A percentile compares a stretch with the other conserved stretches of the same genome.
Conservation (phyloP, 2,329 filamentous ascomycete genomes). For the Cercospora sojina region DNA sequence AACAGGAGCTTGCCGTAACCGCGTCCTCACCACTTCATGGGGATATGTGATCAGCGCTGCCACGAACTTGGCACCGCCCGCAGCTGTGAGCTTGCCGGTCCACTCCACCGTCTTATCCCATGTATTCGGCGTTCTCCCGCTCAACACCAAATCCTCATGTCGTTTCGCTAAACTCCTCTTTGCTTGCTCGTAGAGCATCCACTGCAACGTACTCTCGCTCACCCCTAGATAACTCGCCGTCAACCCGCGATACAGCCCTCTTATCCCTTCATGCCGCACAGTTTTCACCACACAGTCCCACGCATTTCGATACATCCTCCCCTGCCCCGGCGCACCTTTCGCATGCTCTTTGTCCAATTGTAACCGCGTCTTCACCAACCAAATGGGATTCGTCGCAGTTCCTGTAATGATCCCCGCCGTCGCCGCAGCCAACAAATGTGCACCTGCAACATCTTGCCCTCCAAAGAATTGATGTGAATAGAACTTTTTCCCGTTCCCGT, state of each 20-base stretch:
- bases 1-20: conserved; percentile 79
- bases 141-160: conserved; percentile 56
- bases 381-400: conserved; percentile 92
- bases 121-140: conserved; percentile 61
- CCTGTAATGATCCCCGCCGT: conserved; percentile 80
- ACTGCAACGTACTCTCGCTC: conserved; percentile 85
- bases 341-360: conserved; percentile 87
- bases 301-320: conserved; percentile 79
- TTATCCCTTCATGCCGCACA: conserved; percentile 73
- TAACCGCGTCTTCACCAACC: conserved; percentile 89
- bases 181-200: conserved; percentile 91
- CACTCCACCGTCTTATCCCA: conserved; percentile 76
- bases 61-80: conserved; percentile 80
- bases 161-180: conserved; percentile 70
- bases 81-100: conserved; percentile 75
- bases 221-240: conserved; percentile 90
- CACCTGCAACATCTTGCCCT: conserved; percentile 67
- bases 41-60: conserved; percentile 86
- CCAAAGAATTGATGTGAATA: conserved; percentile 73
- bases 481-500: conserved; percentile 85
- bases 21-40: conserved; percentile 84
- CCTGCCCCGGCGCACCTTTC: conserved; percentile 49
- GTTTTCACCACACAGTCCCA: conserved; percentile 84
- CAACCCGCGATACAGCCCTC: conserved; percentile 83
- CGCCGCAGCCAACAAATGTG: conserved; percentile 75